Base-by-base conservation (phyloP, 495 filamentous ascomycete species). In the Podospora pseudoanserina region DNA sequence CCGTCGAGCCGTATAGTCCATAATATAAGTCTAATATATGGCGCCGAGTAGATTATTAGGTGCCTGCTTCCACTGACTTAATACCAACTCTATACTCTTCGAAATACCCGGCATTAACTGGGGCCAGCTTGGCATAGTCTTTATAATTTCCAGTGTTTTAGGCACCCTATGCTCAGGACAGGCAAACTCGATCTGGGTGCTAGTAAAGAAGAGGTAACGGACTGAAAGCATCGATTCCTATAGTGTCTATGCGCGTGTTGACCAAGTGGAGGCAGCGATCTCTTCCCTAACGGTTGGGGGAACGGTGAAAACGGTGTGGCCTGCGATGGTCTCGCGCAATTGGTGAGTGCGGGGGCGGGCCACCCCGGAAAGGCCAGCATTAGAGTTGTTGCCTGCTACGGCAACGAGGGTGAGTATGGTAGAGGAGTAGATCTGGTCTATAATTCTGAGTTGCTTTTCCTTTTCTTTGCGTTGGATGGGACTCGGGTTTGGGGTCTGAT, bases 341-440 rank as follows among this genome's bases (percentile, higher is more conserved):
- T 71, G 69, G 11, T 27, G 39, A 11, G 20, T 44, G 5, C 69
- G 58, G 2, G 34, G 63, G 15, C 60, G 65, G 0, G 26, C 2
- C 4, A 73, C 68, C 11, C 73, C 73, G 3, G 49, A 23, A 0
- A 75, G 73, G 0, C 73, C 69, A 3, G 49, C 61, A 18, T 71
- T 63, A 4, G 73, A 67, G 49, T 70, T 23, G 26, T 39, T 11
- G 13, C 55, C 55, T 5, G 55, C 5, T 1, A 58, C 55, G 11
- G 55, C 55, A 20, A 58, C 55, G 23, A 58, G 55, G 23, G 23
- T 26, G 55, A 58, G n/a, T 6, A 11, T 26, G 23, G 55, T 19
- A 20, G n/a, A 58, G n/a, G n/a, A 19, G 23, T 58, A 58, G 7
- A 58, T 58, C n/a, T 7, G 55, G 2, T 58, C 55, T 19, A 58